Percentiles rank a stretch among this genome's conserved stretches.
Evolutionary conservation across 805 yeast genomes (phyloP).

Genomic region (Wickerhamiella kurtzmanii): DNA sequence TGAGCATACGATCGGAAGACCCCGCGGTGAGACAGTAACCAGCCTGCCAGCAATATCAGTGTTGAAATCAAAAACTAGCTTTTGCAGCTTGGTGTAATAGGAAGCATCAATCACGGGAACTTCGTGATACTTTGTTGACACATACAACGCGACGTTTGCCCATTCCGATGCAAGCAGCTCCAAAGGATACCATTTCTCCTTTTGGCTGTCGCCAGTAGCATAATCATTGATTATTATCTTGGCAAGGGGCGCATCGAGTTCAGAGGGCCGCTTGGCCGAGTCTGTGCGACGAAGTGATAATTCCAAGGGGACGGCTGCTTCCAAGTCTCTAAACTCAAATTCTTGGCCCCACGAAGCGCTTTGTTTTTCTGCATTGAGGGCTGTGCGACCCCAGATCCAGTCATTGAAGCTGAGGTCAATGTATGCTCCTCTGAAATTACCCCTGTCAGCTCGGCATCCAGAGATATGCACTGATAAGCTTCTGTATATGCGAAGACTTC

Average conservation of each 20-base stretch:
- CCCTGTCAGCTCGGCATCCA: neutral
- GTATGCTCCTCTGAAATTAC: conserved; percentile 30
- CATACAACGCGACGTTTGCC: conserved; percentile 17
- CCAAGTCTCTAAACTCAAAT: conserved; percentile 42
- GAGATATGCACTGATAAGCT: conserved; percentile 7
- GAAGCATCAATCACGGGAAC: conserved; percentile 35
- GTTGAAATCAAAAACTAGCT: conserved; percentile 32
- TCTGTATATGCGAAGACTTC: conserved; percentile 10
- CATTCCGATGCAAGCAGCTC: neutral
- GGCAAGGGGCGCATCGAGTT: conserved; percentile 10
- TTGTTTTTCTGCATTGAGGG: conserved; percentile 35
- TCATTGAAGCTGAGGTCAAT: conserved; percentile 65
- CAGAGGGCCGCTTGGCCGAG: conserved; percentile 6
- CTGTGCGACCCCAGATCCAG: conserved; percentile 65
- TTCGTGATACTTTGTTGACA: conserved; percentile 19
- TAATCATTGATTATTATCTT: conserved; percentile 9
- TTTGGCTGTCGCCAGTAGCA: conserved; percentile 6
- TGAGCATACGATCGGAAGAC: conserved; percentile 13
- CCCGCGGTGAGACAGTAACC: conserved; percentile 9
- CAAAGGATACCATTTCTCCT: conserved; percentile 1
- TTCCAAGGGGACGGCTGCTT: conserved; percentile 31
- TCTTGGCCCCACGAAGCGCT: conserved; percentile 79
- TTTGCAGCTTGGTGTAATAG: conserved; percentile 49
- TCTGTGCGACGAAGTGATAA: conserved; percentile 10
- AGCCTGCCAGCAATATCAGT: conserved; percentile 31